Evolutionary conservation across 2,329 filamentous ascomycete species (phyloP), one percentile per base, ranked within the genome.

Genomic region (Nemania sp.): DNA sequence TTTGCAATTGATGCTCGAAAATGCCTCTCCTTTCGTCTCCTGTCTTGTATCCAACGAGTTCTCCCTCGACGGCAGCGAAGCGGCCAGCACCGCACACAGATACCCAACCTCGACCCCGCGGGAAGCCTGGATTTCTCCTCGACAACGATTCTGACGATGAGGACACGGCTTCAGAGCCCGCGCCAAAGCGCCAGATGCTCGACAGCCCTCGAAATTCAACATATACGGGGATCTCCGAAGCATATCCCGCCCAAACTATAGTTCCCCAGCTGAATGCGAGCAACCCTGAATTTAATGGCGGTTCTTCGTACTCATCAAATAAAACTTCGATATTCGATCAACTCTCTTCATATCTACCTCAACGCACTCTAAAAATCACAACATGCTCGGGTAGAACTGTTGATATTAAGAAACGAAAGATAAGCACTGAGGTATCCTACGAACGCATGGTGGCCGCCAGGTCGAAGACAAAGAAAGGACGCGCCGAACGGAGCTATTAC

Each of bases 401-500:
- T 1, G 82, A 86, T 0, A 83, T 93, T 52, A 84, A 84, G 52
- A 82, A 88, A 73, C 88, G 89, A 59, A 83, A 83, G 62, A 76
- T 80, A 7, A 77, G 79, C 0, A 78, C 79, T 0, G 77, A 81
- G 0, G 77, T 87, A 1, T 83, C 90, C 0, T 93, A 91, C 74
- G 89, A 92, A 74, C 82, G 87, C 45, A 85, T 93, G 73, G 87
- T 92, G 2, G 90, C 91, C 24, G 86, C 88, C 11, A 85, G 91
- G 57, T 93, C 91, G 5, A 87, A 82, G 63, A 89, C 86, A 0
- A 89, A 88, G 70, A 87, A 90, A 64, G 90, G 91, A 1, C 85
- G 89, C 66, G 92, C 92, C 2, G 88, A 88, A 74, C 88, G 88
- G 73, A 91, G 90, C 73, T 98, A 94, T 80, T 99, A 97, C 78